phyloP scores from a whole-genome alignment of 257 asterid species.

The Solanum appendiculatum region DNA sequence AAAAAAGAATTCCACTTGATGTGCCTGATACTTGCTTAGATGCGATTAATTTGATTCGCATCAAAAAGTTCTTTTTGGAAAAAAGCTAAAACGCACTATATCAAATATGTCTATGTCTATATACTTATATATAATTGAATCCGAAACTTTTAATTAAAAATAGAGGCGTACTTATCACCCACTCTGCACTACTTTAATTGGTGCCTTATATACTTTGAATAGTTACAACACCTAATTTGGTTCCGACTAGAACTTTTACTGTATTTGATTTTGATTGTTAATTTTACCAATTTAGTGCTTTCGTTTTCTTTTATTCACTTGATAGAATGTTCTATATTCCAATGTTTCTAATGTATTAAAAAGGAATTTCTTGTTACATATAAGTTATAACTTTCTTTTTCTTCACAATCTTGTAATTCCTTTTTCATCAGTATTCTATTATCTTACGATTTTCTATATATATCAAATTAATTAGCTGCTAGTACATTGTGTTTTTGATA shows the following conservation, averaged over 20 bases:
- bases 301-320: not conserved
- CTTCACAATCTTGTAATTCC: not conserved
- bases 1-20: too few relatives aligned
- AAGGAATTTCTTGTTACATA: not conserved
- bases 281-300: not conserved
- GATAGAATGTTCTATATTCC: not conserved
- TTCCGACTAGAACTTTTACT: too few relatives aligned
- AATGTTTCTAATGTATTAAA: not conserved
- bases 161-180: not conserved
- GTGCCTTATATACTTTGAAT: not conserved
- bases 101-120: too few relatives aligned
- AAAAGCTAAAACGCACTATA: too few relatives aligned
- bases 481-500: not conserved
- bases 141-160: not conserved
- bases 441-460: not conserved
- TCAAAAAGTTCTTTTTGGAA: accelerated
- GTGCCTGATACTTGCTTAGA: too few relatives aligned
- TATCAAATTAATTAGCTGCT: not conserved
- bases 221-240: too few relatives aligned
- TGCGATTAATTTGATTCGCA: too few relatives aligned
- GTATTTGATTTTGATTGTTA: too few relatives aligned
- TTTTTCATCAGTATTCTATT: not conserved
- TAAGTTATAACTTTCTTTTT: not conserved
- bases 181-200: not conserved
- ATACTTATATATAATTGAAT: too few relatives aligned